A percentile compares a stretch with the other conserved stretches of the same genome.
phyloP scores from a whole-genome alignment of 129 eudicot genomes.

The Gnaphalium uliginosum region DNA sequence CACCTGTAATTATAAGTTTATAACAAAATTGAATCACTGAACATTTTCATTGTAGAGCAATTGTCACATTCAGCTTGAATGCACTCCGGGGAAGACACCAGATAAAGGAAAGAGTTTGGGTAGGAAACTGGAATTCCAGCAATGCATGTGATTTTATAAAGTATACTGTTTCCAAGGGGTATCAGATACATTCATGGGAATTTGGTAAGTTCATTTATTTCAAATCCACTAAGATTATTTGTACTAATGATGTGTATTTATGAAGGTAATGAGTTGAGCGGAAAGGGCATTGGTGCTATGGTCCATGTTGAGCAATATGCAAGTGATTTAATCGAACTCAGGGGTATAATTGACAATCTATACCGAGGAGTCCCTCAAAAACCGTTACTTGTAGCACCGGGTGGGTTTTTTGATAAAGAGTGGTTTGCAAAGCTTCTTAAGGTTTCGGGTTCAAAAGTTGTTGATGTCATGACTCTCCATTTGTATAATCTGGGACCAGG shows the following conservation, averaged over 20 bases:
- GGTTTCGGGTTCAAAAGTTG: conserved; percentile 57
- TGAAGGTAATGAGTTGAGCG: conserved; percentile 88
- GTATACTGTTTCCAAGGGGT: conserved; percentile 77
- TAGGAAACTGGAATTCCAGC: conserved; percentile 76
- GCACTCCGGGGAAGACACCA: conserved; percentile 78
- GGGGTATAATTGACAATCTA: conserved; percentile 48
- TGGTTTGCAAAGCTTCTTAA: conserved; percentile 80
- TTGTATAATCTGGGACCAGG: conserved; percentile 87
- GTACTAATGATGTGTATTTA: background rate
- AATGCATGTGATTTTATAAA: conserved; percentile 71
- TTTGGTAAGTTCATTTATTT: conserved; percentile 52
- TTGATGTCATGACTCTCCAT: conserved; percentile 79
- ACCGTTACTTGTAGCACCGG: conserved; percentile 76
- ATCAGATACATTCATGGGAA: conserved; percentile 94
- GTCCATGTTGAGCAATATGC: conserved; percentile 75
- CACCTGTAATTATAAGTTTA: no score
- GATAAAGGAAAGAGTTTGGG: conserved; percentile 47
- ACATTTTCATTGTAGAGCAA: conserved; percentile 46
- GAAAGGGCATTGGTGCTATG: conserved; percentile 74
- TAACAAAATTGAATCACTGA: background rate
- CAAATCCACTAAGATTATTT: conserved; percentile 8
- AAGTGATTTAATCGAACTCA: conserved; percentile 57
- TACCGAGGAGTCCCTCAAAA: conserved; percentile 40
- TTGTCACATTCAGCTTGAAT: conserved; percentile 81
- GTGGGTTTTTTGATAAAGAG: conserved; percentile 79